Evolutionary conservation across 2,329 filamentous ascomycete species (phyloP).

Genomic region (Lachnellula cervina): DNA sequence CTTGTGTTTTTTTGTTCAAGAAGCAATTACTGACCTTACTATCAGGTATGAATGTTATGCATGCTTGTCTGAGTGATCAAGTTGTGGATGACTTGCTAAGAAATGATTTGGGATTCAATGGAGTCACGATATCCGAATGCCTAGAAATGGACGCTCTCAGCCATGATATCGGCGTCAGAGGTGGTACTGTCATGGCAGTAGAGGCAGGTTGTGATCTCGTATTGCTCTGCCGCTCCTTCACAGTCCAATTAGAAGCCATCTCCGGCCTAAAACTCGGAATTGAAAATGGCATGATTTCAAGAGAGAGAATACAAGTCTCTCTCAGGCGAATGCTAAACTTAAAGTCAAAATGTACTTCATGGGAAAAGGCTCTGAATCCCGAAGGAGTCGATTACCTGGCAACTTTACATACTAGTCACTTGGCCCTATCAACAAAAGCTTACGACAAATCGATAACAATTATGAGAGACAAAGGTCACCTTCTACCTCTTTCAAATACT

Average conservation of each 20-base stretch:
- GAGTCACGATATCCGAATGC: conserved; percentile 92
- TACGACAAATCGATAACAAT: conserved; percentile 94
- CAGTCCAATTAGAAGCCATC: conserved; percentile 86
- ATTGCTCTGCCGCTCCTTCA: conserved; percentile 80
- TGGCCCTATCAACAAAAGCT: conserved; percentile 73
- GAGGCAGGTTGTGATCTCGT: conserved; percentile 93
- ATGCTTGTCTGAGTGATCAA: conserved; percentile 94
- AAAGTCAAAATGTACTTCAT: conserved; percentile 82
- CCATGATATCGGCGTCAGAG: conserved; percentile 94
- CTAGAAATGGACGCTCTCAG: conserved; percentile 95
- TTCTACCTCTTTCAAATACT: conserved; percentile 76
- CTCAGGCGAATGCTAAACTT: conserved; percentile 71
- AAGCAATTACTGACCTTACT: not conserved
- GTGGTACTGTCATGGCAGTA: conserved; percentile 94
- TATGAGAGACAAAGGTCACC: conserved; percentile 79
- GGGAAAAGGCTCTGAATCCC: conserved; percentile 87
- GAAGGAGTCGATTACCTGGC: conserved; percentile 72
- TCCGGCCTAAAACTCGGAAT: conserved; percentile 83
- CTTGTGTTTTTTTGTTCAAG: not conserved
- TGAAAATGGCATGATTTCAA: conserved; percentile 84
- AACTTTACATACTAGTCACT: conserved; percentile 76
- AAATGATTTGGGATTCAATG: conserved; percentile 83
- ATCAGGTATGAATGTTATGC: conserved; percentile 87
- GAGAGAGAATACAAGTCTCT: conserved; percentile 74
- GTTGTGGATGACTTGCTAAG: conserved; percentile 86